Percentiles rank a stretch among this genome's conserved stretches.
Evolutionary conservation across 768 basidiomycete species (phyloP).

Genomic region (Mycena maculata): DNA sequence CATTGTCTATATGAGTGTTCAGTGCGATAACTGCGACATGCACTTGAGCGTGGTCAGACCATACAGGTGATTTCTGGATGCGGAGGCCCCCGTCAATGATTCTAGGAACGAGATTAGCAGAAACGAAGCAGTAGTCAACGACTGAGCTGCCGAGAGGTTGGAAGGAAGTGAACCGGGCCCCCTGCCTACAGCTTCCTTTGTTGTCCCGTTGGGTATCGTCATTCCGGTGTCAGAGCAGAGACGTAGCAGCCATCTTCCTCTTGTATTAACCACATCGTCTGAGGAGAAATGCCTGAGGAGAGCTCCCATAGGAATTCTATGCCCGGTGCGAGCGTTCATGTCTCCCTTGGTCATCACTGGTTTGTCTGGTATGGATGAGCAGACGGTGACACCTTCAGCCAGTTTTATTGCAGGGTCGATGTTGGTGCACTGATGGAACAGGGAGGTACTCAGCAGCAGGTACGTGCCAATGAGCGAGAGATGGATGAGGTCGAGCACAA

Average conservation of each 20-base stretch:
- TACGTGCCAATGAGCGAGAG: not conserved
- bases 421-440: not conserved
- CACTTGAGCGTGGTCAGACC: constrained; percentile 12
- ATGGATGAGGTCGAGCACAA: not conserved
- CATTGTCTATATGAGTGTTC: not conserved
- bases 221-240: not conserved
- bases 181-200: not conserved
- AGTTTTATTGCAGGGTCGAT: not conserved
- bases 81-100: not conserved
- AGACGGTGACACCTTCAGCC: not conserved
- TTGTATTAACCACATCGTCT: not conserved
- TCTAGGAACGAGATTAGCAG: not conserved
- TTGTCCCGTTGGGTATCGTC: constrained; percentile 2
- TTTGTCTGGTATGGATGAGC: not conserved
- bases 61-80: not conserved
- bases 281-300: not conserved
- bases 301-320: not conserved
- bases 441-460: not conserved
- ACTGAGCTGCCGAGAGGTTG: not conserved
- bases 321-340: not conserved
- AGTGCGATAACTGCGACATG: not conserved
- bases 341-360: not conserved
- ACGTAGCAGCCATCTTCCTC: not conserved
- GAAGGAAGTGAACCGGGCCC: not conserved
- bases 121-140: not conserved